Evolutionary conservation across 352 stramenopile genomes (phyloP).

Genomic region (Thalassiosira delicatula): DNA sequence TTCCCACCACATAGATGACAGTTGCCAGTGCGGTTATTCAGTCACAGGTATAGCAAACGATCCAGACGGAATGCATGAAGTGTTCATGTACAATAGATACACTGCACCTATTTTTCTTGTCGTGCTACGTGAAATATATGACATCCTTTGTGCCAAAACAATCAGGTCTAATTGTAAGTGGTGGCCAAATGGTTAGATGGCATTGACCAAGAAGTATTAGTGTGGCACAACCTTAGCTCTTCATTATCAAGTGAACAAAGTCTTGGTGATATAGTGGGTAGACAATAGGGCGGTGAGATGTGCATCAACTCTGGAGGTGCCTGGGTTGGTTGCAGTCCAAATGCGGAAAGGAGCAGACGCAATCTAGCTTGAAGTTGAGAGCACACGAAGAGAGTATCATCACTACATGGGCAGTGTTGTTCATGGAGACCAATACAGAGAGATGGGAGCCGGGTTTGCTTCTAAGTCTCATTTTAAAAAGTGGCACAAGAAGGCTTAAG

Average conservation of each 20-base stretch:
- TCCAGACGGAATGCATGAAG: background rate
- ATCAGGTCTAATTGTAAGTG: slow-evolving; percentile 8
- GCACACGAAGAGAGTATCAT: slow-evolving; percentile 1
- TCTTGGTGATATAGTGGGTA: slow-evolving; percentile 25
- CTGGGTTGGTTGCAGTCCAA: slow-evolving; percentile 8
- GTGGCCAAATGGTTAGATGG: slow-evolving; percentile 10
- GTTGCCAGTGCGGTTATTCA: slow-evolving; percentile 22
- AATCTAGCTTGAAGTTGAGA: slow-evolving; percentile 1
- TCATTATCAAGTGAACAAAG: slow-evolving; percentile 4
- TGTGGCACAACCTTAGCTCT: background rate
- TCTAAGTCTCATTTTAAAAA: slow-evolving; percentile 41
- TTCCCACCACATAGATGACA: slow-evolving; percentile 17
- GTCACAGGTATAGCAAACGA: background rate
- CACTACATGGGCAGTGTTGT: slow-evolving; percentile 16
- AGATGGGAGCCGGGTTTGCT: slow-evolving; percentile 34
- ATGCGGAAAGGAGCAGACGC: background rate
- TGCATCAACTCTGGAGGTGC: slow-evolving; percentile 21
- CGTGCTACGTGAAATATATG: slow-evolving; percentile 22
- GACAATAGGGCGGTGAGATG: slow-evolving; percentile 34
- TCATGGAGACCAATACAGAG: slow-evolving; percentile 16
- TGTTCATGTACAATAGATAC: slow-evolving; percentile 43
- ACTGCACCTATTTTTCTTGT: slow-evolving; percentile 7
- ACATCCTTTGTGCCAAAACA: slow-evolving; percentile 16
- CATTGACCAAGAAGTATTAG: background rate
- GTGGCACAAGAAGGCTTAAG: slow-evolving; percentile 50